These are phyloP conservation scores for Carex kokanica DNA, from an alignment of 176 grass and related monocot species.

Conservation along the genomic window DNA sequence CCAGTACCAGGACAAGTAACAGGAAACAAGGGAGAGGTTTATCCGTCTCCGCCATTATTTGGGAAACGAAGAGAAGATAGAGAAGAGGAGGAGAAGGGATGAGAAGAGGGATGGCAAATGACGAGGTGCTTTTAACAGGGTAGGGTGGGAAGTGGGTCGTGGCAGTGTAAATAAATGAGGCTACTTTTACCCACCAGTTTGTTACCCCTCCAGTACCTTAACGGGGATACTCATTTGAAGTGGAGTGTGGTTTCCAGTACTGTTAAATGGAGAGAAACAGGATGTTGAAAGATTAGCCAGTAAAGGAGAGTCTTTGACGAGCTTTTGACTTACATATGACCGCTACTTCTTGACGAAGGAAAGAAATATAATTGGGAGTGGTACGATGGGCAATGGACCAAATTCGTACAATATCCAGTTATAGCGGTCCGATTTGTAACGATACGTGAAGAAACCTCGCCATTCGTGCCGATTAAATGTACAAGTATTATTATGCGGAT, in stretches of 20 bases:
- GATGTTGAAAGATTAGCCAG: not conserved
- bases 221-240: not conserved
- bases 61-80: not conserved
- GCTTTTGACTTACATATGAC: constrained; percentile 24
- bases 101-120: constrained; percentile 29
- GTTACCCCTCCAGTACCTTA: not conserved
- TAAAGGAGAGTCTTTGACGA: constrained; percentile 21
- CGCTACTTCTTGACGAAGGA: constrained; percentile 8
- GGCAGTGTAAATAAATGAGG: not conserved
- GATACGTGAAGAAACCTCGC: no score
- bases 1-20: not conserved
- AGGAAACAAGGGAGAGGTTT: constrained; percentile 7
- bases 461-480: no score
- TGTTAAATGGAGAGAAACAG: not conserved
- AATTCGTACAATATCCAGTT: no score
- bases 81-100: not conserved
- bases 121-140: constrained; percentile 10
- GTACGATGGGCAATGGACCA: no score
- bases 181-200: not conserved
- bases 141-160: not conserved
- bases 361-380: not conserved
- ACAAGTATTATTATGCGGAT: no score
- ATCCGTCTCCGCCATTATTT: constrained; percentile 19
- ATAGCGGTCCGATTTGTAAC: no score
- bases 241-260: not conserved